Evolutionary conservation across 192 early-diverging fungal species (phyloP).

Genomic region (Backusella mclennaniae): DNA sequence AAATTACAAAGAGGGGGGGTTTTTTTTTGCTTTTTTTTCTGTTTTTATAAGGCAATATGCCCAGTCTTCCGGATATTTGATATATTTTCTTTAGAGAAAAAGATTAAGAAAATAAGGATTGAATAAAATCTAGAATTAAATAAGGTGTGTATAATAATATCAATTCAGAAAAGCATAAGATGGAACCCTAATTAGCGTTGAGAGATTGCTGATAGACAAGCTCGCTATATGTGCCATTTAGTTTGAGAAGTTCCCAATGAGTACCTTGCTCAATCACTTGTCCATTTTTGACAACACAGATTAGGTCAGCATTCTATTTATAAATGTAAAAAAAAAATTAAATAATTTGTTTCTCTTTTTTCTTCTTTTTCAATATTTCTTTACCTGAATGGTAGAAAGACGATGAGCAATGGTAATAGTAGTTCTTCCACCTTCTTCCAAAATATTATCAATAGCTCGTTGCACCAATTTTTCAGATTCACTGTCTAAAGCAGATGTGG

Average conservation of each 20-base stretch:
- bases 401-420: conserved; percentile 77
- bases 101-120: not conserved
- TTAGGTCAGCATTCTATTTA: conserved; percentile 70
- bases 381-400: conserved; percentile 63
- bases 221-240: conserved; percentile 55
- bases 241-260: conserved; percentile 71
- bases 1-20: not conserved
- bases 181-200: conserved; percentile 12
- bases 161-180: not conserved
- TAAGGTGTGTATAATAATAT: not conserved
- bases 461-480: conserved; percentile 73
- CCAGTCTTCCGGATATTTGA: not conserved
- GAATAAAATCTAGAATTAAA: not conserved
- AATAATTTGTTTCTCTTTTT: conserved; percentile 40
- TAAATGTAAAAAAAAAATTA: conserved; percentile 25
- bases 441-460: conserved; percentile 64
- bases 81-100: not conserved
- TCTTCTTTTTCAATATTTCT: not conserved
- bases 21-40: not conserved
- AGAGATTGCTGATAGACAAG: conserved; percentile 68
- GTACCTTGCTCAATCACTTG: conserved; percentile 69
- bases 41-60: not conserved
- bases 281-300: conserved; percentile 80
- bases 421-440: conserved; percentile 59
- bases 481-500: conserved; percentile 71